Evolutionary conservation across 305 asterid species (phyloP), one percentile per base, ranked within the genome.

Genomic region (Solanum hybrid): DNA sequence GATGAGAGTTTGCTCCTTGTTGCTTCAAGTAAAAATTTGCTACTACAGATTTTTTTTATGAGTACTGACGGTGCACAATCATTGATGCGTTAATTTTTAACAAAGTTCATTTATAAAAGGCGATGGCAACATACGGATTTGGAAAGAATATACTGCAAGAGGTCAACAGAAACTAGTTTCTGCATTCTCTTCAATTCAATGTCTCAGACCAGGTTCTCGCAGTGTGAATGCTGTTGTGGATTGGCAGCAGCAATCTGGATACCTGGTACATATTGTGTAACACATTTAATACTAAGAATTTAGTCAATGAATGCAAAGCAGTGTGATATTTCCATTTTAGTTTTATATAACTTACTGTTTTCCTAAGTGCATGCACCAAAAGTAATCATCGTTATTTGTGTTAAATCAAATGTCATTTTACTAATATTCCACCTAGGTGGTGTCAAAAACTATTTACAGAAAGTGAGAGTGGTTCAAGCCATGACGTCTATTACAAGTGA

Each of bases 171-270:
- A 95, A 91, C 91, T 97, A 87, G 99, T 98, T 86, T 93, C 99
- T 92, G 98, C 98, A 79, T 96, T 98, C 92, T 91, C 99, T 90
- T 95, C 99, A 56, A 93, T 97, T 91, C 99, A 95, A 90, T 98
- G 98, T 72, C 98, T 92, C 89, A 94, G 93, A 92, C 98, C 98
- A 88, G 99, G 98, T 84, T 96, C 92, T 72, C 94, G 95, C 88
- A 92, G 96, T 92, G 96, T 95, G 94, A 96, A 96, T 60, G 98
- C 99, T 89, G 98, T 98, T 90, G 98, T 98, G 34, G 99, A 98
- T 94, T 98, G 99, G 99, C 99, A 98, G 92, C 99, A 98, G 92
- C 99, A 96, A 92, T 98, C 99, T 78, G 98, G 99, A 87, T 95
- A 93, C 94, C 97, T 98, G 94, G 99, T 97, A 95, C 45, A 78